phyloP scores from a whole-genome alignment of 1,284 basidiomycete species.

The Austroboletus novae-zelandiae region DNA sequence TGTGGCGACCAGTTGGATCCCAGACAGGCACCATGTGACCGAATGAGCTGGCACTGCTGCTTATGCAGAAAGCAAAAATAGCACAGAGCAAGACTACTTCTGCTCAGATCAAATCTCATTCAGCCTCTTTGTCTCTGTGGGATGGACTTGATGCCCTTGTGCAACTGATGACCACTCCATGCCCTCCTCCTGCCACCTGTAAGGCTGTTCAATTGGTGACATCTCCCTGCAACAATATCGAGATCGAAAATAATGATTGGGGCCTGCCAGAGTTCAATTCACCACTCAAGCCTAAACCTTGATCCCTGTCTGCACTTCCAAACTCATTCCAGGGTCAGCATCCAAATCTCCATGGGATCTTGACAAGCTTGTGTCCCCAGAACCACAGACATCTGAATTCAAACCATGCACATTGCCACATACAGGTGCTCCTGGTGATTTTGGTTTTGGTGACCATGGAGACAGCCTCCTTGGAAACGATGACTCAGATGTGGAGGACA shows the following conservation, averaged over 20 bases:
- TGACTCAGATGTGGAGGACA: slow-evolving; percentile 37
- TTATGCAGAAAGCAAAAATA: slow-evolving; percentile 44
- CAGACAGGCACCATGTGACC: slow-evolving; percentile 42
- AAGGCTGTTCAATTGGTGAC: neutral
- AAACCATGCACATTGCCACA: slow-evolving; percentile 19
- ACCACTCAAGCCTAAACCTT: slow-evolving; percentile 11
- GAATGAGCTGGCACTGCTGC: slow-evolving; percentile 50
- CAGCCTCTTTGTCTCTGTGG: slow-evolving; percentile 43
- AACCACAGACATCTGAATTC: slow-evolving; percentile 11
- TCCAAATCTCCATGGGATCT: slow-evolving; percentile 42
- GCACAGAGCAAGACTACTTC: slow-evolving; percentile 27
- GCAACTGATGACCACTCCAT: slow-evolving; percentile 15
- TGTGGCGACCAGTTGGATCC: slow-evolving; percentile 30
- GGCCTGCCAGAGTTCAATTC: slow-evolving; percentile 46
- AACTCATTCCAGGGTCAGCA: neutral
- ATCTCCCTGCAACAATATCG: slow-evolving; percentile 4
- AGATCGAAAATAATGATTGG: slow-evolving; percentile 44
- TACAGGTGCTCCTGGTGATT: slow-evolving; percentile 45
- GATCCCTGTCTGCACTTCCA: slow-evolving; percentile 5
- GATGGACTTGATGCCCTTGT: slow-evolving; percentile 58
- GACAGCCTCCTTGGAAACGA: slow-evolving; percentile 37
- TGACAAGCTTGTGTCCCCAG: slow-evolving; percentile 40
- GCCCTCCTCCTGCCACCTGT: neutral
- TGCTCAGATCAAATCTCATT: slow-evolving; percentile 15
- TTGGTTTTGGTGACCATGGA: slow-evolving; percentile 65